Evolutionary conservation across 2,329 filamentous ascomycete species (phyloP).

Genomic region (Aspergillus quadricinctus): DNA sequence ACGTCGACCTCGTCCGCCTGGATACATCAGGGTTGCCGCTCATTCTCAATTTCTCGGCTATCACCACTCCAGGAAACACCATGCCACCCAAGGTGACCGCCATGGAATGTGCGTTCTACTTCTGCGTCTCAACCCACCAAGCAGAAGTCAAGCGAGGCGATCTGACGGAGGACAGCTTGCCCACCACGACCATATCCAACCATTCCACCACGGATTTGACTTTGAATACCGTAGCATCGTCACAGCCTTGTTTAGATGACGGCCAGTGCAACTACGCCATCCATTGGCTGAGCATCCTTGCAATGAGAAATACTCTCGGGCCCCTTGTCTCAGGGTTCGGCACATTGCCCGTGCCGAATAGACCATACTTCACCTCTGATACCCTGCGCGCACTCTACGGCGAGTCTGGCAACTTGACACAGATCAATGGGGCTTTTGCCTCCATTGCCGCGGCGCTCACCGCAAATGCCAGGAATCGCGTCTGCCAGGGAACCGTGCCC

Average conservation of each 20-base stretch:
- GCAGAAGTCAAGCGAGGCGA: conserved; percentile 12
- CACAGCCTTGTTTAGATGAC: conserved; percentile 8
- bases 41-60: conserved; percentile 22
- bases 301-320: conserved; percentile 16
- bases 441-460: conserved; percentile 16
- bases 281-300: conserved; percentile 14
- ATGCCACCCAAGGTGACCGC: conserved; percentile 13
- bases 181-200: conserved; percentile 11
- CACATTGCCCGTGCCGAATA: conserved; percentile 14
- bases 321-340: conserved; percentile 16
- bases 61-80: conserved; percentile 13
- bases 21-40: conserved; percentile 8
- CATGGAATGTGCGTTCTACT: conserved; percentile 21
- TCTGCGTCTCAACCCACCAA: conserved; percentile 21
- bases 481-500: conserved; percentile 10
- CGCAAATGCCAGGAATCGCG: conserved; percentile 16
- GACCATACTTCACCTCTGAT: conserved; percentile 18
- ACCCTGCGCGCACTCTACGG: conserved; percentile 19
- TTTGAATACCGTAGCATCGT: neutral
- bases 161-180: conserved; percentile 13
- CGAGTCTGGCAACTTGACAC: conserved; percentile 14
- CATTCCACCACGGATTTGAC: neutral
- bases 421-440: conserved; percentile 15
- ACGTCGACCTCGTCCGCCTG: conserved; percentile 9
- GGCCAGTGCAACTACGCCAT: conserved; percentile 18